These are phyloP conservation scores for Oenanthe sinensis DNA, from an alignment of 129 eudicot genomes.

Conservation along the genomic window DNA sequence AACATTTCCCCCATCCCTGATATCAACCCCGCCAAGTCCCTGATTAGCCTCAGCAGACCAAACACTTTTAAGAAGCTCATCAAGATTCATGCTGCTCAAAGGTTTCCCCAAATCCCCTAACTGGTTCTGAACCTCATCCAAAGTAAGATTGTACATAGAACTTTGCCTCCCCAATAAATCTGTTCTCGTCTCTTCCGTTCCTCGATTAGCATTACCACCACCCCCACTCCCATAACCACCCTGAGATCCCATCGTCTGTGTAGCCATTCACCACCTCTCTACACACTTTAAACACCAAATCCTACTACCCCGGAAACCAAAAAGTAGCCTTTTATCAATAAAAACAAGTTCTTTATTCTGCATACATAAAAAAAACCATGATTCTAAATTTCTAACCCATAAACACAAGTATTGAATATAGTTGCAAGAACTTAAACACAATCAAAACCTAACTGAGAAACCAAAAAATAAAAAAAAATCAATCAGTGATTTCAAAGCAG, in stretches of 20 bases:
- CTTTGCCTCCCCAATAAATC: conserved; percentile 46
- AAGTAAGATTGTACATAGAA: conserved; percentile 59
- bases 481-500: not conserved
- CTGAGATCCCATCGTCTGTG: conserved; percentile 62
- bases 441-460: not conserved
- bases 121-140: conserved; percentile 74
- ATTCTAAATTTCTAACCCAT: not conserved
- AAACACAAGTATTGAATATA: not conserved
- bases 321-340: conserved; percentile 5
- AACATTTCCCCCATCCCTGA: conserved; percentile 24
- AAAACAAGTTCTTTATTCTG: conserved; percentile 5
- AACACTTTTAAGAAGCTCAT: conserved; percentile 67
- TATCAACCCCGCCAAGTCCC: conserved; percentile 27
- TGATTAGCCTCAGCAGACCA: conserved; percentile 54
- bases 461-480: not conserved
- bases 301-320: conserved; percentile 12
- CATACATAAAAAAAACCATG: not conserved
- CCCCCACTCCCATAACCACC: conserved; percentile 25
- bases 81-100: conserved; percentile 71
- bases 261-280: conserved; percentile 30
- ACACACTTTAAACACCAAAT: not conserved
- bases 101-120: conserved; percentile 86
- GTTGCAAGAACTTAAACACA: not conserved
- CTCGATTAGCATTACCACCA: conserved; percentile 7
- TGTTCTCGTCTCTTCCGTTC: conserved; percentile 29